phyloP scores from a whole-genome alignment of 257 asterid species.

The Plantago major region DNA sequence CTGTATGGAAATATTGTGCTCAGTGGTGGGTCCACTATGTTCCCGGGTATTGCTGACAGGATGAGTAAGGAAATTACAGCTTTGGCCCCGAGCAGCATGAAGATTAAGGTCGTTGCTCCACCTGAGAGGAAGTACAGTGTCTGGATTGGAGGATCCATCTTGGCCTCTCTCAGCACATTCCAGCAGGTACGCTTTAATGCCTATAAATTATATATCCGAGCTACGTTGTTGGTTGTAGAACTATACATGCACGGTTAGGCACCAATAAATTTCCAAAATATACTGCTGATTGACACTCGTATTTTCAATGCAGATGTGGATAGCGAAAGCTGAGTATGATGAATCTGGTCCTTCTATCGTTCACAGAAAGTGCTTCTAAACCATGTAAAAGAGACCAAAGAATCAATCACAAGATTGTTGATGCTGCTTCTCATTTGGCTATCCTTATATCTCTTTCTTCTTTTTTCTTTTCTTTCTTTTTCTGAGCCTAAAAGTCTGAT shows the following conservation, averaged over 20 bases:
- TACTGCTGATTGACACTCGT: conserved; percentile 1
- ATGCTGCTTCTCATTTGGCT: conserved; percentile 24
- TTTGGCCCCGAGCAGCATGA: conserved; percentile 54
- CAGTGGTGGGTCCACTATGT: conserved; percentile 54
- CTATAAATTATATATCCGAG: not conserved
- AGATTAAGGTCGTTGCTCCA: conserved; percentile 51
- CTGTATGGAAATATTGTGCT: conserved; percentile 48
- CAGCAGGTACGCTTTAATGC: conserved; percentile 35
- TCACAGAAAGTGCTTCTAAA: conserved; percentile 57
- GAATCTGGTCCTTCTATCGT: conserved; percentile 60
- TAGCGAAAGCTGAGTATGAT: conserved; percentile 56
- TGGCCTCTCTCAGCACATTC: conserved; percentile 61
- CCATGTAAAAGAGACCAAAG: not conserved
- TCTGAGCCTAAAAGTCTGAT: not conserved
- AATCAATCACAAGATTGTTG: conserved; percentile 22
- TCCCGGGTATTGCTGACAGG: conserved; percentile 48
- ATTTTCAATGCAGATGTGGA: conserved; percentile 43
- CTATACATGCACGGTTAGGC: not conserved
- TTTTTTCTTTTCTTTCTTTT: conserved; percentile 10
- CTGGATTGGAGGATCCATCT: conserved; percentile 52
- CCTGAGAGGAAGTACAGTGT: conserved; percentile 52
- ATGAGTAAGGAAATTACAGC: conserved; percentile 55
- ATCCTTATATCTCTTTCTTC: conserved; percentile 13
- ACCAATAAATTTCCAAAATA: not conserved
- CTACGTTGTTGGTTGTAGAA: not conserved